Conservation (phyloP, 805 yeast genomes). For the Pichia sporocuriosa region DNA sequence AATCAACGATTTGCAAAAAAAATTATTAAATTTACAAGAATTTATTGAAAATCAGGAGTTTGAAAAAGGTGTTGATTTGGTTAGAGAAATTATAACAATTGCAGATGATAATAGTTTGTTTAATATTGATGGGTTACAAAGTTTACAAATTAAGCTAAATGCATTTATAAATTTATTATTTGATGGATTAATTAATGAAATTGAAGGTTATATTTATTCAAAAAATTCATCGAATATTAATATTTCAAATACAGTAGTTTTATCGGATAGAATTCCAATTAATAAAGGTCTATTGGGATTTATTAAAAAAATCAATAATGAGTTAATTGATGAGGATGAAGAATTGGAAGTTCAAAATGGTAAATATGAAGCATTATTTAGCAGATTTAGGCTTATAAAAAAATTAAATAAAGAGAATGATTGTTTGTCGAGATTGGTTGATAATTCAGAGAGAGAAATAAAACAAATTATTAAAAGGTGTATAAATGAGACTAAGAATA, state of each 20-base stretch:
- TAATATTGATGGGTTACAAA: conserved; percentile 47
- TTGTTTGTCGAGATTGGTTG: conserved; percentile 47
- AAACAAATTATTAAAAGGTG: conserved; percentile 55
- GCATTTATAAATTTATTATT: conserved; percentile 55
- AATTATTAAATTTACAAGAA: conserved; percentile 60
- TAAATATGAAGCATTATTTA: conserved; percentile 18
- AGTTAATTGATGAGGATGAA: conserved; percentile 5
- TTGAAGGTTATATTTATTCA: conserved; percentile 45
- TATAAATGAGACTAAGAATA: conserved; percentile 56
- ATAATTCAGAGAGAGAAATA: conserved; percentile 54
- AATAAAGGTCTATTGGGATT: conserved; percentile 12
- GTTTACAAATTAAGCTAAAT: conserved; percentile 46
- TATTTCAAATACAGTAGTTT: neutral
- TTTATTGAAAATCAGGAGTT: conserved; percentile 66
- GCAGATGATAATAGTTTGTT: conserved; percentile 51
- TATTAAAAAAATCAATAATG: conserved; percentile 6
- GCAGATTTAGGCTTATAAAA: conserved; percentile 17
- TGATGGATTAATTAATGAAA: conserved; percentile 70
- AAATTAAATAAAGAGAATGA: conserved; percentile 56
- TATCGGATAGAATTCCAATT: conserved; percentile 1
- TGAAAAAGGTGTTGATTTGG: conserved; percentile 36
- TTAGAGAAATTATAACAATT: conserved; percentile 32
- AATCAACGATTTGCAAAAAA: conserved; percentile 50
- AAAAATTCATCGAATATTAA: conserved; percentile 12
- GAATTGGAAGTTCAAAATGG: conserved; percentile 14